Percentiles rank a stretch among this genome's conserved stretches.
Evolutionary conservation across 345 rosid genomes (phyloP).

Genomic region (Heritiera fomes): DNA sequence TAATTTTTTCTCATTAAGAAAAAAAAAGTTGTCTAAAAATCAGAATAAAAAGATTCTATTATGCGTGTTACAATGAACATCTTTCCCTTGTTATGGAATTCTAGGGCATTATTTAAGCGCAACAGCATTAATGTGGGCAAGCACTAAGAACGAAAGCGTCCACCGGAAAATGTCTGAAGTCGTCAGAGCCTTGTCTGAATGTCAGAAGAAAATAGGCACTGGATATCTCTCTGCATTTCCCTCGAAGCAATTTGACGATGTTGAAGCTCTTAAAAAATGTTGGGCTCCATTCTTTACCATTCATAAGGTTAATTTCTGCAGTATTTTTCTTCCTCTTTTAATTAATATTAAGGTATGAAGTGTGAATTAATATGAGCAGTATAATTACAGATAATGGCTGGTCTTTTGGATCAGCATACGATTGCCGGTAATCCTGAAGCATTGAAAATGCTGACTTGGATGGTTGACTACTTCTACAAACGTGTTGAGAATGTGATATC

Average conservation of each 20-base stretch:
- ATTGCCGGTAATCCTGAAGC: slow-evolving; percentile 63
- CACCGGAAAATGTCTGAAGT: slow-evolving; percentile 66
- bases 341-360: too few relatives aligned
- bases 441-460: slow-evolving; percentile 66
- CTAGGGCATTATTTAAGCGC: slow-evolving; percentile 95
- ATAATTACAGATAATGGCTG: slow-evolving; percentile 67
- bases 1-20: too few relatives aligned
- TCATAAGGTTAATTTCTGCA: slow-evolving; percentile 51
- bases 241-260: slow-evolving; percentile 65
- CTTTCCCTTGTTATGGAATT: background rate
- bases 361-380: background rate
- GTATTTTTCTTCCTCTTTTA: too few relatives aligned
- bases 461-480: slow-evolving; percentile 79
- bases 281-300: slow-evolving; percentile 99
- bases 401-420: slow-evolving; percentile 81
- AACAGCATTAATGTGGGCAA: slow-evolving; percentile 87
- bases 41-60: too few relatives aligned
- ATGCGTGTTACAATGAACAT: too few relatives aligned
- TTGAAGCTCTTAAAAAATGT: slow-evolving; percentile 68
- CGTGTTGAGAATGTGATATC: slow-evolving; percentile 76
- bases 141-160: slow-evolving; percentile 62
- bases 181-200: slow-evolving; percentile 57
- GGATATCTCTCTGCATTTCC: slow-evolving; percentile 98
- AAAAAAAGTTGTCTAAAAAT: too few relatives aligned
- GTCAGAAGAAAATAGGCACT: slow-evolving; percentile 67